These are phyloP conservation scores for Paramyrothecium sp. DNA, from an alignment of 2,329 filamentous ascomycete genomes.

Conservation along the genomic window DNA sequence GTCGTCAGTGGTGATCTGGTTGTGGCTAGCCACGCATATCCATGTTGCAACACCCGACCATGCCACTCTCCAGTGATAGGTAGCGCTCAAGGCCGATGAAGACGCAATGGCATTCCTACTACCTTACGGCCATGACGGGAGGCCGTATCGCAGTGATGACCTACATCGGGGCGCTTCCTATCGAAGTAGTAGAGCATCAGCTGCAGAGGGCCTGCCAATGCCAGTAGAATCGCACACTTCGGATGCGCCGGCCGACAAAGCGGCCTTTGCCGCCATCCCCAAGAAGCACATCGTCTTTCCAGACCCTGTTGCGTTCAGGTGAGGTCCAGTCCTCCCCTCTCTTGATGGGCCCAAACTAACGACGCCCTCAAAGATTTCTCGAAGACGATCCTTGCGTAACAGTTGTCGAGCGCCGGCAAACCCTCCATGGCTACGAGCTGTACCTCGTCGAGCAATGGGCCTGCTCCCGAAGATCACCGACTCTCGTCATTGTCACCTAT, in stretches of 20 bases:
- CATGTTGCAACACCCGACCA: not conserved
- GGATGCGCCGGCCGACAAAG: conserved; percentile 7
- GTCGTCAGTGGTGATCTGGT: too few species aligned
- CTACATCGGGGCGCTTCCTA: conserved; percentile 14
- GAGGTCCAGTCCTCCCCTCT: conserved; percentile 14
- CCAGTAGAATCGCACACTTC: conserved; percentile 15
- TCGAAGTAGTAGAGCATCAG: conserved; percentile 17
- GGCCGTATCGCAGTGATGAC: conserved; percentile 25
- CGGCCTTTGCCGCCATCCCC: conserved; percentile 21
- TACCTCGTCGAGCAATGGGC: conserved; percentile 98
- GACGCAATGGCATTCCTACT: conserved; percentile 39
- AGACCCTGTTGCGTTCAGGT: conserved; percentile 58
- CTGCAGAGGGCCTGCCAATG: conserved; percentile 16
- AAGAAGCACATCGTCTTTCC: conserved; percentile 54
- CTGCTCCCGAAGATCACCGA: conserved; percentile 85
- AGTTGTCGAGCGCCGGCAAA: conserved; percentile 69
- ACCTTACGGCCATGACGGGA: conserved; percentile 27
- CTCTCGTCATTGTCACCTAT: conserved; percentile 88
- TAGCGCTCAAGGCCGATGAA: conserved; percentile 15
- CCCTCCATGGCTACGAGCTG: conserved; percentile 81
- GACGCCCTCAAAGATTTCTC: conserved; percentile 57
- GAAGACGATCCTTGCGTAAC: conserved; percentile 78
- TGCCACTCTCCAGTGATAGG: not conserved
- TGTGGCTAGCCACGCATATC: too few species aligned
- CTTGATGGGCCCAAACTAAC: conserved; percentile 7